phyloP scores from a whole-genome alignment of 208 protist species.

The Leptomonas pyrrhocoris region DNA sequence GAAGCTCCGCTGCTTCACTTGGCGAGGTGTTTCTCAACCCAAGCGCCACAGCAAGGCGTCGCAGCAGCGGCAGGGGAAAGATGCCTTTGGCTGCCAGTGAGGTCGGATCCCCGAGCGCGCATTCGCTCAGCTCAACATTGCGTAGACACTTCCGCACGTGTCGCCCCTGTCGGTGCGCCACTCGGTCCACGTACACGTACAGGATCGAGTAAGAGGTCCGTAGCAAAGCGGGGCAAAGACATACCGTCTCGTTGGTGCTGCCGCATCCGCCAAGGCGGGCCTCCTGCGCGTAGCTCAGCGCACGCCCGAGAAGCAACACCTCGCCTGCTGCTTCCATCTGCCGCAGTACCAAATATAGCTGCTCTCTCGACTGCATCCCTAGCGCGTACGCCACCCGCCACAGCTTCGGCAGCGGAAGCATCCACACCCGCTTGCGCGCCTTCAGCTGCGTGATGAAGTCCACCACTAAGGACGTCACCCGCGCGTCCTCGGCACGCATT shows the following conservation, averaged over 20 bases:
- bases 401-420: slow-evolving; percentile 19
- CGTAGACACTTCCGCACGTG: slow-evolving; percentile 26
- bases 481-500: slow-evolving; percentile 6
- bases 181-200: slow-evolving; percentile 18
- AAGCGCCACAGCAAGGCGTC: slow-evolving; percentile 17
- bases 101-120: slow-evolving; percentile 26
- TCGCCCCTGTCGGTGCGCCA: slow-evolving; percentile 11
- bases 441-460: slow-evolving; percentile 32
- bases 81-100: slow-evolving; percentile 24
- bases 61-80: slow-evolving; percentile 34
- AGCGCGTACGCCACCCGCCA: slow-evolving; percentile 24
- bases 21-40: slow-evolving; percentile 11
- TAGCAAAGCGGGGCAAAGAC: slow-evolving; percentile 18
- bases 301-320: slow-evolving; percentile 16
- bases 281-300: slow-evolving; percentile 12
- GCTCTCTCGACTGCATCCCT: slow-evolving; percentile 23
- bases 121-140: slow-evolving; percentile 30
- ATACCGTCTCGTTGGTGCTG: slow-evolving; percentile 23
- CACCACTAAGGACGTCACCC: neutral
- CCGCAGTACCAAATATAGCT: slow-evolving; percentile 25
- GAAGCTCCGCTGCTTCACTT: slow-evolving; percentile 25
- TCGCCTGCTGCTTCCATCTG: slow-evolving; percentile 31
- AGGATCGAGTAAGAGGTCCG: slow-evolving; percentile 17
- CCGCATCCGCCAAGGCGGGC: neutral
- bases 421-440: slow-evolving; percentile 21